Percentiles rank a stretch among this genome's conserved stretches.
Evolutionary conservation across 2,329 filamentous ascomycete species (phyloP).

Genomic region (Alternaria brassicae): DNA sequence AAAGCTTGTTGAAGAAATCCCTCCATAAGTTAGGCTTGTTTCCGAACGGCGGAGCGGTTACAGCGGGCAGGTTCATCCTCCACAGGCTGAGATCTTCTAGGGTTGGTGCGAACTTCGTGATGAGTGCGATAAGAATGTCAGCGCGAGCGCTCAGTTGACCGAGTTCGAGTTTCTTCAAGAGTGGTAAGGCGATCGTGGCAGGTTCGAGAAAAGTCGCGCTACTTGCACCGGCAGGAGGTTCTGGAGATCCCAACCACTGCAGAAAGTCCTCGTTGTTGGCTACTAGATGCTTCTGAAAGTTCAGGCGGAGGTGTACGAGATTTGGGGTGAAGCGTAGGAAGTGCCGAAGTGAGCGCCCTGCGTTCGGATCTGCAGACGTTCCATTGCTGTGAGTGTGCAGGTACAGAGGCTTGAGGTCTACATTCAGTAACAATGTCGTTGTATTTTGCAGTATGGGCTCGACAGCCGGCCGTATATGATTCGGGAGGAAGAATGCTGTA

Average conservation of each 20-base stretch:
- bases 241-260: slow-evolving; percentile 42
- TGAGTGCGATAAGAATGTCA: slow-evolving; percentile 16
- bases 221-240: neutral
- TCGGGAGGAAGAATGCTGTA: slow-evolving; percentile 57
- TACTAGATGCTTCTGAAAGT: slow-evolving; percentile 48
- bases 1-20: slow-evolving; percentile 24
- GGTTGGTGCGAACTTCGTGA: slow-evolving; percentile 54
- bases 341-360: slow-evolving; percentile 30
- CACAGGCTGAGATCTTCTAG: slow-evolving; percentile 58
- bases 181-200: slow-evolving; percentile 19
- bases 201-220: slow-evolving; percentile 7
- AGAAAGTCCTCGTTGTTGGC: slow-evolving; percentile 45
- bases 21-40: slow-evolving; percentile 30
- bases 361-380: neutral
- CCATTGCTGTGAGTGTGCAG: slow-evolving; percentile 27
- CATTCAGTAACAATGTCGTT: slow-evolving; percentile 55
- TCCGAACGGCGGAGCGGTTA: neutral
- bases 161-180: slow-evolving; percentile 31
- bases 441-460: slow-evolving; percentile 56
- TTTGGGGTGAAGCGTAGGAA: slow-evolving; percentile 55
- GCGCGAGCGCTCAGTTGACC: slow-evolving; percentile 26
- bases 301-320: slow-evolving; percentile 62
- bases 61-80: slow-evolving; percentile 47
- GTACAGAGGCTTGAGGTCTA: slow-evolving; percentile 20
- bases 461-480: slow-evolving; percentile 49